phyloP scores from a whole-genome alignment of 257 asterid genomes.

The Solanum chmielewskii region DNA sequence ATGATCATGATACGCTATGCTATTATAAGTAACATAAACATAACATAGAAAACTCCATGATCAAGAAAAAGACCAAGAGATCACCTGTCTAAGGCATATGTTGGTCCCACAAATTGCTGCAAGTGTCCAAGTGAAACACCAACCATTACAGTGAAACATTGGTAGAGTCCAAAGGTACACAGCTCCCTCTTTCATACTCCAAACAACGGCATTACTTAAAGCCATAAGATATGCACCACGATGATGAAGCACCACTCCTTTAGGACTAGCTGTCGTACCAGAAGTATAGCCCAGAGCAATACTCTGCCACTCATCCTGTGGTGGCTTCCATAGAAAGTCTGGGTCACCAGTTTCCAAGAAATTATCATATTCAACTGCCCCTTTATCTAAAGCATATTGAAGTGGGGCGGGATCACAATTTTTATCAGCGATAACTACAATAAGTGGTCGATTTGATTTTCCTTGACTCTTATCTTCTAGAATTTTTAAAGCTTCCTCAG shows the following conservation, averaged over 20 bases:
- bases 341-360: slow-evolving; percentile 73
- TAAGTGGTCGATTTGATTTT: slow-evolving; percentile 37
- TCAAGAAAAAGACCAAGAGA: neutral
- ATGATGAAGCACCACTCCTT: slow-evolving; percentile 93
- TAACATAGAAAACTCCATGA: neutral
- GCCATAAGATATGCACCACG: slow-evolving; percentile 96
- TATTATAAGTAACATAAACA: neutral
- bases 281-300: slow-evolving; percentile 88
- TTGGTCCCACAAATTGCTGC: slow-evolving; percentile 85
- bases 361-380: slow-evolving; percentile 71
- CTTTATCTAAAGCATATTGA: slow-evolving; percentile 56
- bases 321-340: slow-evolving; percentile 64
- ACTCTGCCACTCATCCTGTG: slow-evolving; percentile 94
- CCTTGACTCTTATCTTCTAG: slow-evolving; percentile 31
- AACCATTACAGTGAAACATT: slow-evolving; percentile 94
- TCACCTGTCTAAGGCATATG: slow-evolving; percentile 91
- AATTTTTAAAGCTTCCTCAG: slow-evolving; percentile 65
- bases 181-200: slow-evolving; percentile 79
- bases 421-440: slow-evolving; percentile 66
- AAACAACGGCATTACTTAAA: slow-evolving; percentile 47
- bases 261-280: slow-evolving; percentile 94
- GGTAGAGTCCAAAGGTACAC: slow-evolving; percentile 90
- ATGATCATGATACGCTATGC: neutral
- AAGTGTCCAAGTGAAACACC: slow-evolving; percentile 93
- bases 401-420: slow-evolving; percentile 49